Base-by-base conservation (phyloP, 257 asterid species). In the Solanum phureja region DNA sequence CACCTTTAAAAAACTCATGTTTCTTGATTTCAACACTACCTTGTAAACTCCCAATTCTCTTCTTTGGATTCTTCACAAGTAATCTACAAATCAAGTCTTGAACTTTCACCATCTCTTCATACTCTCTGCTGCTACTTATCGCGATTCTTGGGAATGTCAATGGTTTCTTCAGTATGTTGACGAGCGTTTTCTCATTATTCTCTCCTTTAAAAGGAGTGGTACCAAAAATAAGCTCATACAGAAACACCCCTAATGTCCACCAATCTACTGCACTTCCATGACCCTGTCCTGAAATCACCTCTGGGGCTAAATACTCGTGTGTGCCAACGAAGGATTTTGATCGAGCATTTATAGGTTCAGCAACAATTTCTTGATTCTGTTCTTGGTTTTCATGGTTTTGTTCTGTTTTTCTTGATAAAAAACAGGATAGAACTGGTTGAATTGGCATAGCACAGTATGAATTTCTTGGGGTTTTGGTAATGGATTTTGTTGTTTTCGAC, bases 191-290 rank as follows among this genome's bases (percentile, higher is more conserved):
- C 91, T 95, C 98, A 9, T 94, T 95, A 87, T 94, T 94, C 87
- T 94, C 96, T 24, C 95, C 95, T 75, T 89, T 92, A 40, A 94
- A 95, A 0, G 98, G 98, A 1, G 98, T 95, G 83, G 52, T 92
- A 0, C 98, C 95, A 2, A 93, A 92, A 16, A 94, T 88, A 3
- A 95, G 87, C 87, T 95, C 98, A 87, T 87, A 95, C 7, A 95
- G 52, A 71, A 95, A 95, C 34, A 94, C 91, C 11, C 98, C 98
- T 5, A 93, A 89, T 0, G 98, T 94, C 98, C 98, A 95, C 98
- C 98, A 95, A 76, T 95, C 98, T 38, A 95, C 98, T 3, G 98
- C 95, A 75, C 97, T 93, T 1, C 98, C 98, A 29, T 95, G 98
- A 3, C 98, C 98, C 69, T 95, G 97, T 1, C 98, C 98, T 9